A percentile compares a stretch with the other conserved stretches of the same genome.
phyloP scores from a whole-genome alignment of 495 filamentous ascomycete species.

The Penicillium egyptiacum region DNA sequence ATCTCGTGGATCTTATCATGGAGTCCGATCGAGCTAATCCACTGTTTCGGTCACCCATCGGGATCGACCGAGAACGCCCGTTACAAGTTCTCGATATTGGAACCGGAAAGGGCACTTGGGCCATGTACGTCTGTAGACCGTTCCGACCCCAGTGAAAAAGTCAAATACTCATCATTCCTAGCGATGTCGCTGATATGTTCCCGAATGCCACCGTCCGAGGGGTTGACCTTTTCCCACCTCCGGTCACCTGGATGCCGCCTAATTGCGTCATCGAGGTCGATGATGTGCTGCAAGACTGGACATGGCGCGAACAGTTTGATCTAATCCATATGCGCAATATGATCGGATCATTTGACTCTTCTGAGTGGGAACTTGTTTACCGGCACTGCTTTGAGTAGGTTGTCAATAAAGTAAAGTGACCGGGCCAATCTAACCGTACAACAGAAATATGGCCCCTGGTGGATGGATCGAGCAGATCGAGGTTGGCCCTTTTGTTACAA shows the following conservation, averaged over 20 bases:
- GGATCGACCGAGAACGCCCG: slow-evolving; percentile 2
- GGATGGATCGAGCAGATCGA: slow-evolving; percentile 60
- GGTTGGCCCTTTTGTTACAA: slow-evolving; percentile 35
- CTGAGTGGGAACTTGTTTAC: slow-evolving; percentile 35
- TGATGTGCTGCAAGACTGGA: slow-evolving; percentile 31
- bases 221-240: slow-evolving; percentile 29
- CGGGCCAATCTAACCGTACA: neutral
- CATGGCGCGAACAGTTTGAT: slow-evolving; percentile 33
- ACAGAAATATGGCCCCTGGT: slow-evolving; percentile 43
- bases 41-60: slow-evolving; percentile 22
- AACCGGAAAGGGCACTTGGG: slow-evolving; percentile 27
- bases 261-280: slow-evolving; percentile 27
- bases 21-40: slow-evolving; percentile 21
- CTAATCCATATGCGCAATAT: slow-evolving; percentile 36
- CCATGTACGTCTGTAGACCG: slow-evolving; percentile 17
- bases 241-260: slow-evolving; percentile 24
- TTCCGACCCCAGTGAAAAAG: neutral
- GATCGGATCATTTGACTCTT: slow-evolving; percentile 21
- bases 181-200: slow-evolving; percentile 26
- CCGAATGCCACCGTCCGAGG: slow-evolving; percentile 27
- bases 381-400: slow-evolving; percentile 26
- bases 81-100: slow-evolving; percentile 24
- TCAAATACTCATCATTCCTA: neutral
- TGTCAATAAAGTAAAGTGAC: neutral
- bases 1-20: slow-evolving; percentile 20